Base-by-base conservation (phyloP, 2,329 filamentous ascomycete species). In the Fusarium concolor region DNA sequence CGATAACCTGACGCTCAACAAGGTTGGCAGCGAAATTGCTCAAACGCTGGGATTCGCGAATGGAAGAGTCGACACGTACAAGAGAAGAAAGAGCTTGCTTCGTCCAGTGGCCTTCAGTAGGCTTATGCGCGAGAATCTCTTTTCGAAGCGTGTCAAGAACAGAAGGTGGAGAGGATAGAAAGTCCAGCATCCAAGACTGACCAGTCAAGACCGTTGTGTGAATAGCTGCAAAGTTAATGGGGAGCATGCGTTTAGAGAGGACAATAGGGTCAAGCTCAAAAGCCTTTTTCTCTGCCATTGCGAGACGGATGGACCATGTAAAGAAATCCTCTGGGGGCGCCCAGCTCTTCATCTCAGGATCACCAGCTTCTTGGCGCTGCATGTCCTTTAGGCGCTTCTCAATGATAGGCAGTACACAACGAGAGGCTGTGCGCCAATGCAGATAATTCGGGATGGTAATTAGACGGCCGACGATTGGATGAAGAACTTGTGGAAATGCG, bases 191-290 rank as follows among this genome's bases (percentile, higher is more conserved):
- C 31, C 81, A 76, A 33, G 80, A 81, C 44, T 83, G 82, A 4
- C 82, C 81, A 0, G 86, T 87, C 14, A 87, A 69, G 9, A 83
- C 80, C 0, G 86, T 87, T 3, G 86, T 89, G 74, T 89, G 86
- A 26, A 88, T 86, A 18, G 85, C 83, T 4, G 86, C 86, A 61
- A 89, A 88, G 71, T 88, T 84, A 42, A 89, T 77, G 1, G 86
- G 84, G 35, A 89, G 76, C 7, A 89, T 74, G 15, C 84, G 79
- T 62, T 84, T 81, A 3, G 85, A 83, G 17, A 89, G 81, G 41
- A 80, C 79, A 4, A 77, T 71, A 0, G 86, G 80, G 24, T 83
- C 76, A 22, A 86, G 78, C 56, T 88, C 85, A 10, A 72, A 70
- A 0, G 54, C 4, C 6, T 77, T 77, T 8, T 77, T 78, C 53